Conservation (phyloP, 2,329 filamentous ascomycete species). For the Paracorniculantispora psalliotae region DNA sequence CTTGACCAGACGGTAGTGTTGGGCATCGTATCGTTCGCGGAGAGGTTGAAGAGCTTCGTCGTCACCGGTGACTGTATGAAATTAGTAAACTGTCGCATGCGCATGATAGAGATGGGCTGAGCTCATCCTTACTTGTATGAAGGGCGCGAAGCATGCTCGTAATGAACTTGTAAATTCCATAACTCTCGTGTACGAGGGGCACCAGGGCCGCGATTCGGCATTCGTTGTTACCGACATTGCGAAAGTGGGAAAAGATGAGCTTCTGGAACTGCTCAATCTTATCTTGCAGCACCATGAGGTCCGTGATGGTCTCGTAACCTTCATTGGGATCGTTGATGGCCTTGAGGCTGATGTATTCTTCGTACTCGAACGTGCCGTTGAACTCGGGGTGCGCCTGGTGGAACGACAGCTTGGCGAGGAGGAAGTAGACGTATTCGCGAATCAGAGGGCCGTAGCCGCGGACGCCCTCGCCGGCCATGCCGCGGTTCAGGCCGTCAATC, state of each 20-base stretch:
- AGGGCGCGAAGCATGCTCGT: conserved; percentile 98
- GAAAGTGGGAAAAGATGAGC: conserved; percentile 95
- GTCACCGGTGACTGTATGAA: conserved; percentile 54
- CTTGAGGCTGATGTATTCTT: conserved; percentile 97
- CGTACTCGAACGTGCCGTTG: conserved; percentile 97
- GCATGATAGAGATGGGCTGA: background rate
- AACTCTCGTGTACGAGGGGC: conserved; percentile 92
- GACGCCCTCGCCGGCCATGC: conserved; percentile 75
- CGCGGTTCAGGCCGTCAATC: conserved; percentile 88
- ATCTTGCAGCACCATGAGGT: conserved; percentile 94
- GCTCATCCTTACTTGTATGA: conserved; percentile 71
- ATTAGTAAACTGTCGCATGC: background rate
- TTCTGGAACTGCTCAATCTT: conserved; percentile 99
- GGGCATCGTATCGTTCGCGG: conserved; percentile 83
- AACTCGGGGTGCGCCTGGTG: conserved; percentile 96
- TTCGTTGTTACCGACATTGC: conserved; percentile 87
- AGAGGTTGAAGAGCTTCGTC: conserved; percentile 88
- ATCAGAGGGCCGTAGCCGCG: conserved; percentile 90
- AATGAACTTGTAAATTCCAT: conserved; percentile 99
- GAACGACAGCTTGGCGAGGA: conserved; percentile 92
- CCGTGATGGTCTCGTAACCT: conserved; percentile 92
- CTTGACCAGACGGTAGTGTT: conserved; percentile 92
- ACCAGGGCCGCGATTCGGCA: conserved; percentile 93
- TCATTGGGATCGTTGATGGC: conserved; percentile 98
- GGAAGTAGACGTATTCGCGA: conserved; percentile 92